These are phyloP conservation scores for Alternaria alternata DNA, from an alignment of 2,329 filamentous ascomycete species.

Conservation along the genomic window DNA sequence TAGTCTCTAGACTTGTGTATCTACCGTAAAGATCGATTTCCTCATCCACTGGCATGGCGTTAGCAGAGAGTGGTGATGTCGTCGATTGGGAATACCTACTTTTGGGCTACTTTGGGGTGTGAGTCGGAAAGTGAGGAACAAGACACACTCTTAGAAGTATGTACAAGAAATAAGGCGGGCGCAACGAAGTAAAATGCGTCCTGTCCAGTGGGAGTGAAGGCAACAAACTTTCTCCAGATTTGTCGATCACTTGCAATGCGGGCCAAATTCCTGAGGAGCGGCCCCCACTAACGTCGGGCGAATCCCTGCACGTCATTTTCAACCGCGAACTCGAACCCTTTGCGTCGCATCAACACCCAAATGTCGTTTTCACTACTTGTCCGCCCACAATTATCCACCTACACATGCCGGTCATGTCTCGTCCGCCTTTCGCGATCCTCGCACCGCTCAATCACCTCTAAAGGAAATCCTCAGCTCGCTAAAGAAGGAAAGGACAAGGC, in stretches of 20 bases:
- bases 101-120: not conserved
- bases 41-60: constrained; percentile 47
- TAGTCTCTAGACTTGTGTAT: constrained; percentile 12
- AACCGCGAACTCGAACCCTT: constrained; percentile 4
- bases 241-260: constrained; percentile 11
- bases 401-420: constrained; percentile 44
- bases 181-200: not conserved
- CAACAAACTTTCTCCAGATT: constrained; percentile 18
- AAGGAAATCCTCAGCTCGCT: constrained; percentile 2
- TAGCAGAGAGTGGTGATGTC: constrained; percentile 14
- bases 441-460: constrained; percentile 24
- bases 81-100: not conserved
- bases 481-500: constrained; percentile 3
- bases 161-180: constrained; percentile 13
- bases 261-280: constrained; percentile 12
- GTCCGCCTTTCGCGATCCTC: constrained; percentile 27
- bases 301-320: constrained; percentile 19
- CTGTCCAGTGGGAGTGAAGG: not conserved
- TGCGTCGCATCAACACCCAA: constrained; percentile 9
- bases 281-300: constrained; percentile 13
- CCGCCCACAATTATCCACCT: constrained; percentile 31
- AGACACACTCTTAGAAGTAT: constrained; percentile 1
- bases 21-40: constrained; percentile 68
- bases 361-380: constrained; percentile 38
- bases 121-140: not conserved